Conservation (phyloP, 371 early-diverging fungal species). For the Lichtheimia hyalospora region DNA sequence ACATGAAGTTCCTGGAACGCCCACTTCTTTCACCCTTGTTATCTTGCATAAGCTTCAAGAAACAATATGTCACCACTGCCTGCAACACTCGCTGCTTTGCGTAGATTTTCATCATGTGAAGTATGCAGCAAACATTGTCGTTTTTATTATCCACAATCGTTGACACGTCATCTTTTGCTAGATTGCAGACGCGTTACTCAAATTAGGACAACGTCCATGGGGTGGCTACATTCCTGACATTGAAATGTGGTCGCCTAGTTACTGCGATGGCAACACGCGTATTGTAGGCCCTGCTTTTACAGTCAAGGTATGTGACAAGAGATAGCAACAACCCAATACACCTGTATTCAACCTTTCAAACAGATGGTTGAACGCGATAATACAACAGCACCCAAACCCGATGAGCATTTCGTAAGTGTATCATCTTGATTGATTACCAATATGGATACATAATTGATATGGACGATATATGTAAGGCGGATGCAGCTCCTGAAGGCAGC, state of each 20-base stretch:
- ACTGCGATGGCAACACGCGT: constrained; percentile 55
- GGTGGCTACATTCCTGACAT: constrained; percentile 73
- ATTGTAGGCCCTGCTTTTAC: constrained; percentile 80
- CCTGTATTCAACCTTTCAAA: background rate
- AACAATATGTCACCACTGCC: no score
- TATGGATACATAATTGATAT: no score
- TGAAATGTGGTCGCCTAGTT: constrained; percentile 63
- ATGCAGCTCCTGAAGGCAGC: constrained; percentile 53
- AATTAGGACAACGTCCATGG: constrained; percentile 55
- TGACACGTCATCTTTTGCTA: constrained; percentile 19
- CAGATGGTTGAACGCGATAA: constrained; percentile 54
- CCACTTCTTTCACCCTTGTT: no score
- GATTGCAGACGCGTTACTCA: constrained; percentile 75
- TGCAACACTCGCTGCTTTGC: no score
- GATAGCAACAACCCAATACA: background rate
- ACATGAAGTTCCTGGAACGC: no score
- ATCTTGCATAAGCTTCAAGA: no score
- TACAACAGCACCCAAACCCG: constrained; percentile 40
- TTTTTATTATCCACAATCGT: no score
- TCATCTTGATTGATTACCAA: constrained; percentile 8
- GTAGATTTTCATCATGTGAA: no score
- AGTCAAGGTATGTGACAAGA: constrained; percentile 50
- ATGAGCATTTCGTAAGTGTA: constrained; percentile 60
- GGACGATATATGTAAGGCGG: constrained; percentile 37
- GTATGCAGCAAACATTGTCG: no score